These are phyloP conservation scores for Cucurbita ficifolia DNA, from an alignment of 306 rosid species.

Conservation along the genomic window DNA sequence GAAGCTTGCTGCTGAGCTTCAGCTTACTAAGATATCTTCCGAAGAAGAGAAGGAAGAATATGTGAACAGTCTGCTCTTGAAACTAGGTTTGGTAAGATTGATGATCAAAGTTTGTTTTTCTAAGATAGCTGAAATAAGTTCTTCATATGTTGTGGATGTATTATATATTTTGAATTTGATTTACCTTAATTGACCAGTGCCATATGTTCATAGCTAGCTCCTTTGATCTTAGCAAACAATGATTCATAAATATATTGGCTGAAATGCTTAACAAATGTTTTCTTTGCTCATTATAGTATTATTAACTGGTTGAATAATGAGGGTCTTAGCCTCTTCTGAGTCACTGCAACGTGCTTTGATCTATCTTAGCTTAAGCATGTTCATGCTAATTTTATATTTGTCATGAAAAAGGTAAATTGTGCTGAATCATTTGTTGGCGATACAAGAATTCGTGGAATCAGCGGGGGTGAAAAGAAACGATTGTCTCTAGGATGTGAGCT, in stretches of 20 bases:
- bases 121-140: not conserved
- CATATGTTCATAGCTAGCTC: not conserved
- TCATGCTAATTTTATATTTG: conserved; percentile 11
- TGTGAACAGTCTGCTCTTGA: conserved; percentile 67
- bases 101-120: not conserved
- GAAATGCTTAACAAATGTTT: not conserved
- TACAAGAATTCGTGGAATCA: conserved; percentile 75
- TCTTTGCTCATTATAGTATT: not conserved
- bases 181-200: not conserved
- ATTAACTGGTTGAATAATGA: not conserved
- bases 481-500: conserved; percentile 82
- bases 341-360: not conserved
- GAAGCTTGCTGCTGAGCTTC: conserved; percentile 76
- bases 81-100: conserved; percentile 63
- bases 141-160: not conserved
- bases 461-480: conserved; percentile 94
- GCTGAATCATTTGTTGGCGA: conserved; percentile 87
- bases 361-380: not conserved
- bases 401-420: conserved; percentile 58
- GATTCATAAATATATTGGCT: not conserved
- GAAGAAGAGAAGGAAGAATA: conserved; percentile 61
- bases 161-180: not conserved
- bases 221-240: not conserved
- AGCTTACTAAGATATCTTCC: conserved; percentile 48
- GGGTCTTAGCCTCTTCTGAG: not conserved